Evolutionary conservation across 1,284 basidiomycete species (phyloP), one percentile per base, ranked within the genome.

Genomic region (Coriolopsis trogii): DNA sequence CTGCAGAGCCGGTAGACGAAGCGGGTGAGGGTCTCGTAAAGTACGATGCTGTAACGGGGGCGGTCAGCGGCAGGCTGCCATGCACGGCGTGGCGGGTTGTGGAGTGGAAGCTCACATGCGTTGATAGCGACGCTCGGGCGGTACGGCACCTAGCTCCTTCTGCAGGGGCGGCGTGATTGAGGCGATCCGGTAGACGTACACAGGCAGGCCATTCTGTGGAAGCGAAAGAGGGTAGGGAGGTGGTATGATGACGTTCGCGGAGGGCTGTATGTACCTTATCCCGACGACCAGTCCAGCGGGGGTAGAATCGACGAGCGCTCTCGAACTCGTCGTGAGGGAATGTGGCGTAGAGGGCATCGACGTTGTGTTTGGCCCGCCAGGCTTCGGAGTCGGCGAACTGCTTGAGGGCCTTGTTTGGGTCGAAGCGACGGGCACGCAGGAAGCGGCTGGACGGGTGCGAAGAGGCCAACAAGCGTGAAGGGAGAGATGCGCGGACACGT

Each of bases 221-320:
- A 15, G 30, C 18, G 24, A 13, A 36, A 7, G 37, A 10, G n/a
- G n/a, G n/a, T n/a, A 18, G 24, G 47, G 30, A 47, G 29, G 36
- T 23, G 41, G 28, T 41, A 15, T 25, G 28, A 3, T n/a, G n/a
- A n/a, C n/a, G n/a, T n/a, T n/a, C n/a, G 36, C 15, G 29, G 29
- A n/a, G 12, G n/a, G 41, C 25, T 33, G 41, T 23, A 29, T 33
- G 18, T 41, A 66, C 88, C 73, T 84, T 88, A 64, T 90, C 85
- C 62, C 88, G 73, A 48, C 85, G 74, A 2, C 89, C 89, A 1
- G 88, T 91, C 87, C 87, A 91, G 29, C 85, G 76, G 2, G 89
- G 87, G 70, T 91, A 91, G 55, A 84, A 89, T 45, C 75, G 73
- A 64, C 80, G 80, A 3, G 81, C 68, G 21, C 64, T 63, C 63